Percentiles rank a stretch among this genome's conserved stretches.
Conservation (phyloP, 257 asterid genomes). For the Solanum infundibuliforme region DNA sequence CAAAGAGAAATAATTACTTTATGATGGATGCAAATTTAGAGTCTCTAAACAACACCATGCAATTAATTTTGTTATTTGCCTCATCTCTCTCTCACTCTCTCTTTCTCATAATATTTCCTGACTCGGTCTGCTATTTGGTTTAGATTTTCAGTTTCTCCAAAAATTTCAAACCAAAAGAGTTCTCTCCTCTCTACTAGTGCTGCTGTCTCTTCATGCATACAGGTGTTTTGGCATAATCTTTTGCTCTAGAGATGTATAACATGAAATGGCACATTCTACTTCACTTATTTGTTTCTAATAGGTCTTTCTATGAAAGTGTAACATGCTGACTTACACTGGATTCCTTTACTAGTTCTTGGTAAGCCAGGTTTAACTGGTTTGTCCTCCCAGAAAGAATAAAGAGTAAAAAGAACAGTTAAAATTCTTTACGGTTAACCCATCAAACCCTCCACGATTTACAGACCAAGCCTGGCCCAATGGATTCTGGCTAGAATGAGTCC, state of each 20-base stretch:
- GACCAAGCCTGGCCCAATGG: background rate
- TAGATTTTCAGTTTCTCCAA: background rate
- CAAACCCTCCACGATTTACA: background rate
- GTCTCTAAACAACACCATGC: background rate
- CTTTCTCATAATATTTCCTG: background rate
- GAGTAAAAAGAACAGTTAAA: background rate
- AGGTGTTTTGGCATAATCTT: background rate
- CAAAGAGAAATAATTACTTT: background rate
- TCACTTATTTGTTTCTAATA: background rate
- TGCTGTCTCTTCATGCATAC: background rate
- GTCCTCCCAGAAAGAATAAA: background rate
- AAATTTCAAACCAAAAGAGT: background rate
- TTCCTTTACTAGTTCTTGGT: background rate
- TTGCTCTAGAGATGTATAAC: background rate
- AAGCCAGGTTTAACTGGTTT: background rate
- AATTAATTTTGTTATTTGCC: background rate
- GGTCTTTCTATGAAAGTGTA: background rate
- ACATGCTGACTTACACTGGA: background rate
- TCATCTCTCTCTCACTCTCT: background rate
- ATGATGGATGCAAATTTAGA: background rate
- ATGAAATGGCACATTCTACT: background rate
- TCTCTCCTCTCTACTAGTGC: background rate
- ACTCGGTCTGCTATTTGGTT: background rate
- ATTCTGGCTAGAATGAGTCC: background rate
- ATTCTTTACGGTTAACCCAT: background rate